Percentiles rank a stretch among this genome's conserved stretches.
Conservation (phyloP, 2,329 filamentous ascomycete species). For the Parascedosporium putredinis region DNA sequence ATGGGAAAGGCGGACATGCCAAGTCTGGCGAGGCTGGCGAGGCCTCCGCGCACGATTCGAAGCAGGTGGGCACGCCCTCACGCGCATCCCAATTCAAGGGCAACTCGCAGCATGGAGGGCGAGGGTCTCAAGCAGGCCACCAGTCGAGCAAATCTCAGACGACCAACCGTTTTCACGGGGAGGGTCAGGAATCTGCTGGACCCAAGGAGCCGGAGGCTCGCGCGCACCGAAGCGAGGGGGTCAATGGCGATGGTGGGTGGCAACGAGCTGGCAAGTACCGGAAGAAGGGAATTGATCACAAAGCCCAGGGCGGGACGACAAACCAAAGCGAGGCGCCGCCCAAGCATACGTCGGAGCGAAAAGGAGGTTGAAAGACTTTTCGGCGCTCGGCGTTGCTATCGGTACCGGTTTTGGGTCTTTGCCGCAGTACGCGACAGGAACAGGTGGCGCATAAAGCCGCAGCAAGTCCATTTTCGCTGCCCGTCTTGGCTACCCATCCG, state of each 20-base stretch:
- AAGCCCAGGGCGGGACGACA: constrained; percentile 30
- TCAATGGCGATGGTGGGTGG: constrained; percentile 36
- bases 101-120: no score
- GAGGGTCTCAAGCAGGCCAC: constrained; percentile 13
- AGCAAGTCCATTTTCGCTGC: no score
- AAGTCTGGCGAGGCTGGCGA: constrained; percentile 13
- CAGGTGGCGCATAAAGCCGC: neutral
- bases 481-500: no score
- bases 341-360: constrained; percentile 49
- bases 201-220: constrained; percentile 41
- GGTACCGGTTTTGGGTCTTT: no score
- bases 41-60: constrained; percentile 13
- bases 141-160: constrained; percentile 18
- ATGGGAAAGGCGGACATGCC: constrained; percentile 16
- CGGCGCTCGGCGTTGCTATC: neutral
- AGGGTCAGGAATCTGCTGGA: constrained; percentile 38
- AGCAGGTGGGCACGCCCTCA: constrained; percentile 9
- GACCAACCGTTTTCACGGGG: constrained; percentile 33
- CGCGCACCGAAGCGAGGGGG: constrained; percentile 15
- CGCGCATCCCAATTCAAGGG: constrained; percentile 11
- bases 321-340: constrained; percentile 43
- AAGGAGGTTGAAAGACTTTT: constrained; percentile 42
- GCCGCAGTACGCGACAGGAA: neutral
- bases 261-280: constrained; percentile 46
- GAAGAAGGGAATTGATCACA: constrained; percentile 39